Evolutionary conservation across 139 green algal species (phyloP), one percentile per base, ranked within the genome.

Genomic region (Chlamydomonas schloesseri): DNA sequence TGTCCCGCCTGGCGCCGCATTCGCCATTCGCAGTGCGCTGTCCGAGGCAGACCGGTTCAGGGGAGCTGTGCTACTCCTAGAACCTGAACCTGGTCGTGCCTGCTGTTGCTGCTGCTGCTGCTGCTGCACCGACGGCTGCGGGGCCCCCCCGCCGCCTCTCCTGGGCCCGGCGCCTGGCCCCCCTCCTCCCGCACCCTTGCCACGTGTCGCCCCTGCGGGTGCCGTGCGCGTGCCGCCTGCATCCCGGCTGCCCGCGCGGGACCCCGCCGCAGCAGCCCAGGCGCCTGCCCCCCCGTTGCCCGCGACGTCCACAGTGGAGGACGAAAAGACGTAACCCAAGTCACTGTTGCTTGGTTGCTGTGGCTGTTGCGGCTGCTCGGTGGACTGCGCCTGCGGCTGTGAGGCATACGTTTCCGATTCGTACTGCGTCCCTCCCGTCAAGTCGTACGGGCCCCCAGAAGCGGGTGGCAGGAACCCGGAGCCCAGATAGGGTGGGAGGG

Each of bases 1-100:
- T 37, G n/a, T n/a, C 21, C 26, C 14, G n/a, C n/a, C 65, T n/a
- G n/a, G 0, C 65, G 46, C 65, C n/a, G 14, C 31, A 42, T 42
- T 11, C 31, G 15, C n/a, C n/a, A 29, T 37, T 31, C 46, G 64
- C 42, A 85, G 65, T 31, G 67, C 70, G 31, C 46, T 76, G 29
- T 85, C 79, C 1, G 79, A 85, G 47, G 47, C 50, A 31, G 65
- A 77, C 13, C 79, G 79, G 20, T 85, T 50, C 31, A 85, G 70
- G 6, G 29, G n/a, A 1, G 17, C 26, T 24, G 62, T 21, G 26
- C 13, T 33, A 24, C 26, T 31, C 3, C 11, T 2, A 31, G 26
- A 18, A 18, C 28, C 62, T 6, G 62, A 18, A 3, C 55, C 55
- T 10, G 55, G 55, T 23, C 21, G 3, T 23, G 55, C 55, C 55